Base-by-base conservation (phyloP, 2,329 filamentous ascomycete species). In the Leptographium lundbergii region DNA sequence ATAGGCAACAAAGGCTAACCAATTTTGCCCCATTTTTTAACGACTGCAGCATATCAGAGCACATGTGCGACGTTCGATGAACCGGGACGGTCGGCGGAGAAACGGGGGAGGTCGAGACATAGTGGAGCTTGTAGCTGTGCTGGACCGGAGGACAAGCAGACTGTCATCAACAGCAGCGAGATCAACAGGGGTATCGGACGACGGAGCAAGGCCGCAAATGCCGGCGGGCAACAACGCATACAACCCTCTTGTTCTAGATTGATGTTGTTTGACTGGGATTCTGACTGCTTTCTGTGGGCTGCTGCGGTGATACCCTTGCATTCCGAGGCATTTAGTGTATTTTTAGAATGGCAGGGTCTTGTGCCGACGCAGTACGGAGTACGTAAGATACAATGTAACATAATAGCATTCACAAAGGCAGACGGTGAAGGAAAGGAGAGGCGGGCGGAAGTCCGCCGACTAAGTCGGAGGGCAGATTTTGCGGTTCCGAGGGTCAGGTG, bases 161-260 rank as follows among this genome's bases (percentile, higher is more conserved):
- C 19, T 39, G 36, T n/a, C 47, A 13, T 11, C 32, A n/a, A n/a
- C 19, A 6, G 5, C 39, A 13, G 36, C 36, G 14, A 17, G 13
- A 17, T 25, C n/a, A 34, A 48, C 9, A 34, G 32, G 32, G 32
- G 32, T 9, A 10, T 10, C 32, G 13, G 24, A 29, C 1, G 24
- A 14, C 11, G 50, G 25, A 52, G 24, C 50, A 14, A 19, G 32
- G n/a, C 9, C 19, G 32, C 24, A 3, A n/a, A 25, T 13, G n/a
- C 50, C 13, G 34, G 50, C 50, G 10, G 59, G 60, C 36, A 56
- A 56, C 57, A 56, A 50, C 14, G 45, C 45, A 1, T 42, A 48
- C 22, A 54, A 63, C 25, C 62, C 60, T 1, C 51, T 61, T 25
- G 56, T 63, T 13, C 57, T 63, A 11, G 62, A 63, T 39, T 60